phyloP scores from a whole-genome alignment of 768 basidiomycete species.

The Lactifluus volemus region DNA sequence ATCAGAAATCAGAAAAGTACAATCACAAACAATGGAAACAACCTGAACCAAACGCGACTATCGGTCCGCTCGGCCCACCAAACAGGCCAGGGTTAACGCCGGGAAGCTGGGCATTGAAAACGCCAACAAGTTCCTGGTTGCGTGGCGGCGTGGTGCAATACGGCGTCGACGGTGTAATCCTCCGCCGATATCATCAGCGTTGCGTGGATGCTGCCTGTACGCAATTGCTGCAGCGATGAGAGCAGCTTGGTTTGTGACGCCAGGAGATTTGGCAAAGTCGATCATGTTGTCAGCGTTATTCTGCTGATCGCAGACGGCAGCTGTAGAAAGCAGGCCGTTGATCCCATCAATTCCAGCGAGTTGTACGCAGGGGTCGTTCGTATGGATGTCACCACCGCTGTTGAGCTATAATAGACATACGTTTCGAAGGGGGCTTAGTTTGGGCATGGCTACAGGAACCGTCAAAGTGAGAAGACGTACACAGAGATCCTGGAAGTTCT shows the following conservation, averaged over 20 bases:
- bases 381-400: constrained; percentile 36
- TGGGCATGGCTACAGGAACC: too few species aligned
- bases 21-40: constrained; percentile 15
- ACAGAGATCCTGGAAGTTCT: constrained; percentile 40
- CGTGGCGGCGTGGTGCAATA: constrained; percentile 48
- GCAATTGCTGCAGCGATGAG: constrained; percentile 36
- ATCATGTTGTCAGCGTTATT: constrained; percentile 43
- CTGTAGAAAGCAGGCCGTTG: constrained; percentile 37
- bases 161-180: constrained; percentile 39
- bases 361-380: constrained; percentile 33
- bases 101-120: constrained; percentile 46
- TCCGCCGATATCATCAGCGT: constrained; percentile 32
- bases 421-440: background rate
- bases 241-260: constrained; percentile 32
- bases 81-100: constrained; percentile 44
- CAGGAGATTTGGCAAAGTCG: constrained; percentile 38
- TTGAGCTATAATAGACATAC: constrained; percentile 15
- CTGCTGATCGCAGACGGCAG: constrained; percentile 42
- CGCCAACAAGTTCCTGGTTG: constrained; percentile 40
- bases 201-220: constrained; percentile 37
- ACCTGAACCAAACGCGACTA: constrained; percentile 39
- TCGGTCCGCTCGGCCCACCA: constrained; percentile 41
- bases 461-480: background rate
- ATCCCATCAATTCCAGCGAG: constrained; percentile 34
- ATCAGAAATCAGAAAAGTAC: background rate